These are phyloP conservation scores for Sphagnum magellanicum DNA, from an alignment of 228 moss, liverwort and hornwort species.

Conservation along the genomic window DNA sequence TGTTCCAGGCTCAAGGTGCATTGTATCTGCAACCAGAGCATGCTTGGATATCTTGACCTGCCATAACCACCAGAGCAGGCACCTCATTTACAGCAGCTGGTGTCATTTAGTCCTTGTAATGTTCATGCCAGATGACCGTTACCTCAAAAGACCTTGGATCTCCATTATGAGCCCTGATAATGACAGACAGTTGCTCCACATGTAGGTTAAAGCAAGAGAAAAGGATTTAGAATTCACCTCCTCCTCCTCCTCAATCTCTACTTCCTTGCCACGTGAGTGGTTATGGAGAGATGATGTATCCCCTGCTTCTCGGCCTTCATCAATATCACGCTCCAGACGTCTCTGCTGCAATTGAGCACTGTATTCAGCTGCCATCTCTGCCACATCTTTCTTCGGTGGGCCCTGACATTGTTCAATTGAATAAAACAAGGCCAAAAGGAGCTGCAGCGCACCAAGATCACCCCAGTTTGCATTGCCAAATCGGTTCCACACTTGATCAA, in stretches of 20 bases:
- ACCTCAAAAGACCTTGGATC: too few species aligned
- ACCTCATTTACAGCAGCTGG: too few species aligned
- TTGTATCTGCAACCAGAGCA: conserved; percentile 27
- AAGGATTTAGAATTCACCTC: conserved; percentile 21
- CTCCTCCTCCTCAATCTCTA: conserved; percentile 87
- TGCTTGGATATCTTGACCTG: conserved; percentile 30
- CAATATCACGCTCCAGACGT: conserved; percentile 57
- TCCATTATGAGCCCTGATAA: too few species aligned
- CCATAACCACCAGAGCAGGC: not conserved
- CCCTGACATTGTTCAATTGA: conserved; percentile 89
- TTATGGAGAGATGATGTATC: conserved; percentile 66
- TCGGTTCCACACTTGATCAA: conserved; percentile 81
- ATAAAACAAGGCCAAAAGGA: conserved; percentile 70
- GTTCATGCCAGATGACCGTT: too few species aligned
- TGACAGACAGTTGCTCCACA: too few species aligned
- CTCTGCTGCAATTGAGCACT: conserved; percentile 75
- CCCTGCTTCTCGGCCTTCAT: conserved; percentile 73
- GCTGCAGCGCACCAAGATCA: conserved; percentile 77
- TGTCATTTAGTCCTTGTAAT: too few species aligned
- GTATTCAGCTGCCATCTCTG: conserved; percentile 91
- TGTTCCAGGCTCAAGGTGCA: conserved; percentile 93
- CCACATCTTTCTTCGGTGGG: conserved; percentile 69
- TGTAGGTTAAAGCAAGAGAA: too few species aligned
- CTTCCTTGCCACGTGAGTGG: conserved; percentile 57
- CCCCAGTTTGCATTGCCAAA: conserved; percentile 93